phyloP scores from a whole-genome alignment of 2,329 filamentous ascomycete species.

The Penicillium paneum region DNA sequence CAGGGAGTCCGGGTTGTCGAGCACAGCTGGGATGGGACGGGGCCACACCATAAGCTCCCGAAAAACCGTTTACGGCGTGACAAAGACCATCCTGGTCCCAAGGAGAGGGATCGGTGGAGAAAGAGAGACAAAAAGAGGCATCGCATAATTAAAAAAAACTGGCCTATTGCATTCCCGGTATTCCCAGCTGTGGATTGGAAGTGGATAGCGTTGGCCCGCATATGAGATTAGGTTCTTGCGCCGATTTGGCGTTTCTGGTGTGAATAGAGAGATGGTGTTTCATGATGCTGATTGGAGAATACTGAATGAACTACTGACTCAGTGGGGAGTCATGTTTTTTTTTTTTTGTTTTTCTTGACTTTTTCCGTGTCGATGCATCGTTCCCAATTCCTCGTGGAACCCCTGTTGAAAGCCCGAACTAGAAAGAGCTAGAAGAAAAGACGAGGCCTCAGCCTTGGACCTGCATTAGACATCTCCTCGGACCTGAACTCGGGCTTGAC shows the following conservation, averaged over 20 bases:
- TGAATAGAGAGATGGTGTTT: slow-evolving; percentile 6
- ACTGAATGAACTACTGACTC: not conserved
- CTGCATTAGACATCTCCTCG: slow-evolving; percentile 5
- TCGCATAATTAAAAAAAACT: not conserved
- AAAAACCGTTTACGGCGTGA: slow-evolving; percentile 20
- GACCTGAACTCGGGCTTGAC: slow-evolving; percentile 2
- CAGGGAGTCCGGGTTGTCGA: slow-evolving; percentile 22
- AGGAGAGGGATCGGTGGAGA: slow-evolving; percentile 9
- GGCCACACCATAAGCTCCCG: slow-evolving; percentile 21
- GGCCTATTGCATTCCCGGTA: not conserved
- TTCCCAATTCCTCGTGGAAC: slow-evolving; percentile 2
- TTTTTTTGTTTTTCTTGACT: not conserved
- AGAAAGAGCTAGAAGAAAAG: not conserved
- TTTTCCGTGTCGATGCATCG: not conserved
- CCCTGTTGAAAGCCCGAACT: slow-evolving; percentile 6
- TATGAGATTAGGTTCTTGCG: slow-evolving; percentile 21
- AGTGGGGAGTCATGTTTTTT: not conserved
- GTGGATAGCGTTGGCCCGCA: slow-evolving; percentile 6
- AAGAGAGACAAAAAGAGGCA: not conserved
- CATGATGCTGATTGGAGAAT: slow-evolving; percentile 15
- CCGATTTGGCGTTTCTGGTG: slow-evolving; percentile 12
- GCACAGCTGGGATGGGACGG: slow-evolving; percentile 31
- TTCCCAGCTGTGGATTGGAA: not conserved
- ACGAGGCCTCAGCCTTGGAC: slow-evolving; percentile 4
- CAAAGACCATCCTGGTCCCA: slow-evolving; percentile 12